phyloP scores from a whole-genome alignment of 2,329 filamentous ascomycete species.

The Leptographium flavum region DNA sequence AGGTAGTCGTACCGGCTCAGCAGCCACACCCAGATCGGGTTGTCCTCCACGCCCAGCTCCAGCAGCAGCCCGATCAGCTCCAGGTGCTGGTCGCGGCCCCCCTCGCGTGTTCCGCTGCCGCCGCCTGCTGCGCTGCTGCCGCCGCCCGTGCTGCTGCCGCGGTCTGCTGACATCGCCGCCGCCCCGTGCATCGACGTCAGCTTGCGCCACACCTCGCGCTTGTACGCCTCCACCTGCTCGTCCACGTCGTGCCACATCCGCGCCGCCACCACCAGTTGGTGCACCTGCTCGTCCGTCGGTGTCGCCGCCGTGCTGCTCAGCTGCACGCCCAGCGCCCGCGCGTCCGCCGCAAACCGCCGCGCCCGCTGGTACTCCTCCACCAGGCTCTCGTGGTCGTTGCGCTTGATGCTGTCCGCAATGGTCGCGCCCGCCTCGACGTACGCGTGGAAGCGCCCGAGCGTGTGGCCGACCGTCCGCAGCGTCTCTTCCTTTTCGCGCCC shows the following conservation, averaged over 20 bases:
- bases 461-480: slow-evolving; percentile 61
- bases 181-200: slow-evolving; percentile 54
- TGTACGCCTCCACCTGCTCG: slow-evolving; percentile 73
- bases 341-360: slow-evolving; percentile 68
- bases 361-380: slow-evolving; percentile 79
- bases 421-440: slow-evolving; percentile 69
- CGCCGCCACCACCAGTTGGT: slow-evolving; percentile 75
- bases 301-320: slow-evolving; percentile 18
- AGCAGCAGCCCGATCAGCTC: slow-evolving; percentile 77
- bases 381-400: slow-evolving; percentile 77
- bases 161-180: too few species aligned
- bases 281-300: slow-evolving; percentile 65
- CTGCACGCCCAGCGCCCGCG: slow-evolving; percentile 51
- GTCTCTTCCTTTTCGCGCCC: slow-evolving; percentile 84
- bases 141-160: not conserved
- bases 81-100: slow-evolving; percentile 63
- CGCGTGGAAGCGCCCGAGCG: slow-evolving; percentile 65
- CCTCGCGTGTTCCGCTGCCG: slow-evolving; percentile 23
- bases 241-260: slow-evolving; percentile 94
- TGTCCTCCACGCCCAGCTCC: slow-evolving; percentile 90
- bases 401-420: slow-evolving; percentile 73
- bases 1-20: slow-evolving; percentile 79
- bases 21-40: slow-evolving; percentile 94
- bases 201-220: slow-evolving; percentile 76
- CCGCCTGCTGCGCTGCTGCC: slow-evolving; percentile 12